Base-by-base conservation (phyloP, 2,329 filamentous ascomycete species). In the Diplodia intermedia region DNA sequence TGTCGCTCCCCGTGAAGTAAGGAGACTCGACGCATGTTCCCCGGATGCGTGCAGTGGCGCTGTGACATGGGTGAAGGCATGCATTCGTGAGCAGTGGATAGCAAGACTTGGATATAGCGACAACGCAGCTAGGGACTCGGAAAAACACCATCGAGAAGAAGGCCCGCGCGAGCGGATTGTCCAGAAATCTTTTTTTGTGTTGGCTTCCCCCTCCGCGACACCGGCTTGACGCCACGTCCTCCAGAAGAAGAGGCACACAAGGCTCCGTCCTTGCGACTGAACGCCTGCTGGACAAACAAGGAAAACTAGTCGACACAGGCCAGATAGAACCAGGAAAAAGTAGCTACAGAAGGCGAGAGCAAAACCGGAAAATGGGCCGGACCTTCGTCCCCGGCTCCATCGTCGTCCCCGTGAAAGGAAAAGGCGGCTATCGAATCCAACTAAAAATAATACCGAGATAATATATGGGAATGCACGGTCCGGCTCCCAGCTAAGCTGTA, bases 111-210 rank as follows among this genome's bases (percentile, higher is more conserved):
- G 60, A 63, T 63, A 63, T 63, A 63, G 60, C 47, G 36, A 52
- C 29, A 52, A 62, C 26, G 26, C 26, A 26, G 26, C 26, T 26
- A 26, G 26, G 26, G 4, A 26, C 2, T 26, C 26, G 26, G 26
- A 26, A 20, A 52, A 63, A 11, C 31, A 26, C 15, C 40, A 12
- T 20, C 12, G 29, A 63, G 43, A 70, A 74, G 74, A 68, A 75
- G 70, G 72, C 75, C 78, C 77, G 78, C 77, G 78, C 71, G 78
- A 78, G 78, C 78, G 75, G 77, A 74, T 77, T 76, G 31, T 63
- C 60, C 60, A 63, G 47, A 67, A 33, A 53, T 62, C 66, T 67
- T 67, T 62, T 62, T 62, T 62, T 47, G 55, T 53, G 60, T 63
- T 49, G 60, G 60, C 43, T 63, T 31, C 50, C 60, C 40, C 60